These are phyloP conservation scores for Microbotryomycetes sp. DNA, from an alignment of 1,284 basidiomycete species.

Conservation along the genomic window DNA sequence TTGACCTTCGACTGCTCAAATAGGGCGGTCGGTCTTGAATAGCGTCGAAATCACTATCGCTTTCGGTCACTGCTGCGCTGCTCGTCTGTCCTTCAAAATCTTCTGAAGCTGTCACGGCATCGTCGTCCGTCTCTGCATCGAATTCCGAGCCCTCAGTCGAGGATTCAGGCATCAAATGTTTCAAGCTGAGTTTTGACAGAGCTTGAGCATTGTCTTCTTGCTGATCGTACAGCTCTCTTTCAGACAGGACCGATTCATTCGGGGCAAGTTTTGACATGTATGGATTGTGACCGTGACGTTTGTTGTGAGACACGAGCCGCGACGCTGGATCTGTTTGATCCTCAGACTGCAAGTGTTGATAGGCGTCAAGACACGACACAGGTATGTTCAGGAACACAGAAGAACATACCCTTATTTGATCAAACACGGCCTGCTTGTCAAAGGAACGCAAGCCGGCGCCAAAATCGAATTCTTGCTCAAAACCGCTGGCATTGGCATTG, in stretches of 20 bases:
- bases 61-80: neutral
- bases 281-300: conserved; percentile 8
- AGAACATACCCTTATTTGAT: conserved; percentile 24
- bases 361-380: too few species aligned
- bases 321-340: conserved; percentile 33
- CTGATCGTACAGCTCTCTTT: conserved; percentile 21
- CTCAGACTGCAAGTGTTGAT: conserved; percentile 10
- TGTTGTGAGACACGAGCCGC: conserved; percentile 36
- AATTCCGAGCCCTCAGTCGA: neutral
- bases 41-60: neutral
- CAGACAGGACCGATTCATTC: conserved; percentile 20
- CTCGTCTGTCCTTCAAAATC: neutral
- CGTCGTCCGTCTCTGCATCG: neutral
- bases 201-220: conserved; percentile 1
- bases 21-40: neutral
- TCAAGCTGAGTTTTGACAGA: neutral
- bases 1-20: neutral
- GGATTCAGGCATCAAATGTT: conserved; percentile 7
- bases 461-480: conserved; percentile 37
- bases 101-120: neutral
- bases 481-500: conserved; percentile 1
- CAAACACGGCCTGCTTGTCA: conserved; percentile 34
- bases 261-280: conserved; percentile 22
- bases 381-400: neutral
- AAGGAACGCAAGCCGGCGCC: conserved; percentile 22